These are phyloP conservation scores for Spergularia azorica DNA, from an alignment of 179 eudicot genomes.

Conservation along the genomic window DNA sequence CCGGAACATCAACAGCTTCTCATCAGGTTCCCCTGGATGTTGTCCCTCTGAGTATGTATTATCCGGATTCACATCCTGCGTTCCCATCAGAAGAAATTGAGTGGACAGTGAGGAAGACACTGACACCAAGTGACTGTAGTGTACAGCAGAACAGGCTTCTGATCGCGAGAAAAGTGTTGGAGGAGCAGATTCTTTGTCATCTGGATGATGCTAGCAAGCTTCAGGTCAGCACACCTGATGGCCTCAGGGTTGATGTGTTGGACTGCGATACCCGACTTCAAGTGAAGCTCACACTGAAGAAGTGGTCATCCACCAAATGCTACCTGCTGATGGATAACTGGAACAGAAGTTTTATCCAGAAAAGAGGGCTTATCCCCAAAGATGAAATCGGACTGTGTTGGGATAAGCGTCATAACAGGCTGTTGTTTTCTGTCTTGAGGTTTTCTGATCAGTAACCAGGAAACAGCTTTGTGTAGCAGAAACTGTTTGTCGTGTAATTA, in stretches of 20 bases:
- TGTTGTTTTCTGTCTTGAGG: not conserved
- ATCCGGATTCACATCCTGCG: not conserved
- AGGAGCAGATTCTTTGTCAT: not conserved
- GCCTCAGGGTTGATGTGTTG: not conserved
- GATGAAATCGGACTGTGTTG: slow-evolving; percentile 3
- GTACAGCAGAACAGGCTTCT: not conserved
- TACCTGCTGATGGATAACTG: not conserved
- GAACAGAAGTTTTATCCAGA: not conserved
- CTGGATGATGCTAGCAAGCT: not conserved
- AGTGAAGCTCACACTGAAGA: not conserved
- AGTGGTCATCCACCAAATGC: not conserved
- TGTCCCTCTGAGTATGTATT: not conserved
- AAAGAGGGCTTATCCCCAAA: not conserved
- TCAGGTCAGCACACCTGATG: not conserved
- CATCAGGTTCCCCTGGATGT: not conserved
- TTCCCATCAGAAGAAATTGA: not conserved
- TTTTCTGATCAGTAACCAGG: not conserved
- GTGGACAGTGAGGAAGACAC: not conserved
- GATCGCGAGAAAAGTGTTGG: not conserved
- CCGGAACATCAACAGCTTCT: too few relatives aligned
- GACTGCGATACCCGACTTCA: not conserved
- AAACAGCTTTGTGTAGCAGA: too few relatives aligned
- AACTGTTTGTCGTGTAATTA: too few relatives aligned
- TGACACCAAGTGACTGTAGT: not conserved
- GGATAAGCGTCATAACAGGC: not conserved